phyloP scores from a whole-genome alignment of 805 yeast species.

The Yamadazyma takamatsuzukensis region DNA sequence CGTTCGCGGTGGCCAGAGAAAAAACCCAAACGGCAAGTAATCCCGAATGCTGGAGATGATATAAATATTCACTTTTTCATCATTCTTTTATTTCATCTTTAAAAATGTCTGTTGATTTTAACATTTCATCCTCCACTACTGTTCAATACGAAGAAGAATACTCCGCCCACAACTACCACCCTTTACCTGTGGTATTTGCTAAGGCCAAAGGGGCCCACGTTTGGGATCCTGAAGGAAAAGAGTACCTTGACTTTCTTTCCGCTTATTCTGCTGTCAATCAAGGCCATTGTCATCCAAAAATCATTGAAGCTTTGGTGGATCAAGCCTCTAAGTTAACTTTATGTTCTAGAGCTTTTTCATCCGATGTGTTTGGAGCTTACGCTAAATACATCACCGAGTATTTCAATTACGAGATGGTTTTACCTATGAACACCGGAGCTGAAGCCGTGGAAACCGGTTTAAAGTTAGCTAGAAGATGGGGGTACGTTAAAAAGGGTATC shows the following conservation, averaged over 20 bases:
- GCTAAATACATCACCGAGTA: conserved; percentile 86
- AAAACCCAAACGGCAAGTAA: neutral
- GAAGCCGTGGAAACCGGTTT: conserved; percentile 97
- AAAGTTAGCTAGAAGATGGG: conserved; percentile 97
- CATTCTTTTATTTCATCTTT: conserved; percentile 1
- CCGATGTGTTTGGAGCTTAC: conserved; percentile 80
- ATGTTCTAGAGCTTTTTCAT: conserved; percentile 89
- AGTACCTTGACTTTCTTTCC: conserved; percentile 86
- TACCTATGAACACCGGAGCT: conserved; percentile 99
- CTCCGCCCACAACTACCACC: conserved; percentile 97
- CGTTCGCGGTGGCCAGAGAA: neutral
- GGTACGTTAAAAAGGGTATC: conserved; percentile 82
- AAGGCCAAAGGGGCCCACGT: conserved; percentile 88
- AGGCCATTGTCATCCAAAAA: conserved; percentile 96
- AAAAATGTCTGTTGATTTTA: conserved; percentile 1
- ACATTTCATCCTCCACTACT: conserved; percentile 62
- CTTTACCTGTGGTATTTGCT: conserved; percentile 89
- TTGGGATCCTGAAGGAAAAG: conserved; percentile 97
- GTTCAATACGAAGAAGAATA: conserved; percentile 66
- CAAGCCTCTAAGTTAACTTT: conserved; percentile 84
- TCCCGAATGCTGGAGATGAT: neutral
- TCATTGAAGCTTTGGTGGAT: conserved; percentile 75
- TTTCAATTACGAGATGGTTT: conserved; percentile 85
- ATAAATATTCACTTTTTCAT: neutral
- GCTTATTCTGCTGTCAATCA: conserved; percentile 98